Evolutionary conservation across 2,329 filamentous ascomycete genomes (phyloP).

Genomic region (Exophiala aquamarina): DNA sequence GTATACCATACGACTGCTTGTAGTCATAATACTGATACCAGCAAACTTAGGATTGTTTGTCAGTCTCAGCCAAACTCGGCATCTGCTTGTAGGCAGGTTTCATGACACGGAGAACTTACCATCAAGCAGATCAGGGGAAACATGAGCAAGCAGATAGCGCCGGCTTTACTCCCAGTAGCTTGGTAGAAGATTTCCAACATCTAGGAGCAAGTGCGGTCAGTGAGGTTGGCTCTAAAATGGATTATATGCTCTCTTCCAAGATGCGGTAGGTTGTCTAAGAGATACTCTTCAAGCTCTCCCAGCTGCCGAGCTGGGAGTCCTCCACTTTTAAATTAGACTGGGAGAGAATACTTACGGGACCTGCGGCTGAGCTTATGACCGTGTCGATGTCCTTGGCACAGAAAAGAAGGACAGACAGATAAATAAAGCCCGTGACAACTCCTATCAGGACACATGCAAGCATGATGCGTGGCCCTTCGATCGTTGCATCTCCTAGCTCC

Average conservation of each 20-base stretch:
- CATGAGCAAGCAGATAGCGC: conserved; percentile 65
- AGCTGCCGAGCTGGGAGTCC: too few species aligned
- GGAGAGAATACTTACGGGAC: conserved; percentile 40
- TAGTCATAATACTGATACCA: conserved; percentile 64
- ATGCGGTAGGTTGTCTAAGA: too few species aligned
- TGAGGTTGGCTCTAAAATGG: too few species aligned
- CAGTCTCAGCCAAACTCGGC: too few species aligned
- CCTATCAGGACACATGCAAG: conserved; percentile 64
- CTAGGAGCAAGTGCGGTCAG: too few species aligned
- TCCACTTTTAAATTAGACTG: too few species aligned
- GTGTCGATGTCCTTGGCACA: conserved; percentile 58
- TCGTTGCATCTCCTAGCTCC: conserved; percentile 45
- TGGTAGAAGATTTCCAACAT: conserved; percentile 63
- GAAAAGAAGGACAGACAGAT: conserved; percentile 64
- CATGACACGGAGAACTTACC: conserved; percentile 9
- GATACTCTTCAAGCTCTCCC: too few species aligned
- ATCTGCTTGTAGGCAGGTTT: too few species aligned
- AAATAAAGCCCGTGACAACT: conserved; percentile 62
- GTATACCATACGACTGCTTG: conserved; percentile 65
- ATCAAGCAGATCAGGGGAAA: conserved; percentile 30
- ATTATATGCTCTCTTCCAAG: too few species aligned
- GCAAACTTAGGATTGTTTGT: conserved; percentile 59
- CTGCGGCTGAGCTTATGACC: conserved; percentile 56
- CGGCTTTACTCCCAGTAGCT: conserved; percentile 61
- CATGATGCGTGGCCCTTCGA: conserved; percentile 66